phyloP scores from a whole-genome alignment of 2,329 filamentous ascomycete species.

The Lachnellula arida region DNA sequence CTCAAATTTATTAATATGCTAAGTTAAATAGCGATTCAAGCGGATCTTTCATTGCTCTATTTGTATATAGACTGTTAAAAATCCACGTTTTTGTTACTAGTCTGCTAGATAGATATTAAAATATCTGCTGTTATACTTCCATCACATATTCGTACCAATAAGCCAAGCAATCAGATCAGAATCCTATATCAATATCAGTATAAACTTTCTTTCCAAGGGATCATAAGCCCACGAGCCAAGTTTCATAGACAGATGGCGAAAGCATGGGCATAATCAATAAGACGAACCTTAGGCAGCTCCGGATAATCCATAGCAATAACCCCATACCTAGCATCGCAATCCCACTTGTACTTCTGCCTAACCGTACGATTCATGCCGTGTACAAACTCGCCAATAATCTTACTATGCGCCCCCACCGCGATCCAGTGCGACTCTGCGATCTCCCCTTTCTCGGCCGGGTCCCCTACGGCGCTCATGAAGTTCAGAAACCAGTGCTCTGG shows the following conservation, averaged over 20 bases:
- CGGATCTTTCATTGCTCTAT: too few species aligned
- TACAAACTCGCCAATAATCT: constrained; percentile 38
- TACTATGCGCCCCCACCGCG: constrained; percentile 40
- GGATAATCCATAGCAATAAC: constrained; percentile 26
- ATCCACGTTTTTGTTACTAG: too few species aligned
- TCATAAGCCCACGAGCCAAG: too few species aligned
- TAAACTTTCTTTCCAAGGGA: too few species aligned
- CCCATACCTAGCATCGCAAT: constrained; percentile 27
- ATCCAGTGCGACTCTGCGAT: constrained; percentile 41
- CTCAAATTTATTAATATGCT: too few species aligned
- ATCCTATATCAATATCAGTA: constrained; percentile 11
- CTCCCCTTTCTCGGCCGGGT: constrained; percentile 33
- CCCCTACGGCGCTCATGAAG: constrained; percentile 41
- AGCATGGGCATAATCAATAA: too few species aligned
- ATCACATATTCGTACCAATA: constrained; percentile 38
- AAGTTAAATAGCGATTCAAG: too few species aligned
- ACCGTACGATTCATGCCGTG: constrained; percentile 40
- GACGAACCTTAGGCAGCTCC: constrained; percentile 21
- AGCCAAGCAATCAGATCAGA: constrained; percentile 38
- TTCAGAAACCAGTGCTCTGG: constrained; percentile 37
- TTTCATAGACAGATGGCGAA: too few species aligned
- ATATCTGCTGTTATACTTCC: too few species aligned
- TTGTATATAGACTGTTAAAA: too few species aligned
- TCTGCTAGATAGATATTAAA: too few species aligned
- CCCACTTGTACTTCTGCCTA: constrained; percentile 28